Evolutionary conservation across 345 rosid genomes (phyloP).

Genomic region (Bruguiera gymnorhiza): DNA sequence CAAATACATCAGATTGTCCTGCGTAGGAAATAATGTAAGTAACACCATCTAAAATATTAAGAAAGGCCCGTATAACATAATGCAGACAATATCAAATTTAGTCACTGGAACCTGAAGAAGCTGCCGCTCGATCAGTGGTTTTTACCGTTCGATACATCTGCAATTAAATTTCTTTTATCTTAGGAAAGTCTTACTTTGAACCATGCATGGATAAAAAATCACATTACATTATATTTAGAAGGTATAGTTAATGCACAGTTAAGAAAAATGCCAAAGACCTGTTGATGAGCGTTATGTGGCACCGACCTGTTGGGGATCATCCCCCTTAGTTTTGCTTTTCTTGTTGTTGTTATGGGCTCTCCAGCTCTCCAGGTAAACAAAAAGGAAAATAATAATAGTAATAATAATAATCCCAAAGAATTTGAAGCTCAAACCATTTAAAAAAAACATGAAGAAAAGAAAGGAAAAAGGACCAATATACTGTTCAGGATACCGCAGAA

Average conservation of each 20-base stretch:
- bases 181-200: neutral
- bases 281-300: too few relatives aligned
- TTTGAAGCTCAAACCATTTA: neutral
- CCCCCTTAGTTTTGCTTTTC: too few relatives aligned
- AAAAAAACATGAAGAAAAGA: neutral
- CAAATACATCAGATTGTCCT: constrained; percentile 72
- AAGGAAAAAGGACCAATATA: constrained; percentile 18
- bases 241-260: too few relatives aligned
- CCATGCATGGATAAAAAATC: neutral
- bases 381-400: neutral
- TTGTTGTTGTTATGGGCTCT: too few relatives aligned
- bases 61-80: neutral
- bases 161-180: neutral
- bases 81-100: neutral
- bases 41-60: neutral
- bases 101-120: constrained; percentile 49
- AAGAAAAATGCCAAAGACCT: too few relatives aligned
- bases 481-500: constrained; percentile 18
- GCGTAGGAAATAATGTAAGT: neutral
- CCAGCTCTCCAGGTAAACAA: too few relatives aligned
- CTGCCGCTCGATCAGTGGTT: constrained; percentile 67
- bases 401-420: neutral
- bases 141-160: constrained; percentile 78
- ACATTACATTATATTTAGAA: neutral
- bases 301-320: too few relatives aligned